A percentile compares a stretch with the other conserved stretches of the same genome.
Conservation (phyloP, 2,329 filamentous ascomycete genomes). For the Onygenales sp. region DNA sequence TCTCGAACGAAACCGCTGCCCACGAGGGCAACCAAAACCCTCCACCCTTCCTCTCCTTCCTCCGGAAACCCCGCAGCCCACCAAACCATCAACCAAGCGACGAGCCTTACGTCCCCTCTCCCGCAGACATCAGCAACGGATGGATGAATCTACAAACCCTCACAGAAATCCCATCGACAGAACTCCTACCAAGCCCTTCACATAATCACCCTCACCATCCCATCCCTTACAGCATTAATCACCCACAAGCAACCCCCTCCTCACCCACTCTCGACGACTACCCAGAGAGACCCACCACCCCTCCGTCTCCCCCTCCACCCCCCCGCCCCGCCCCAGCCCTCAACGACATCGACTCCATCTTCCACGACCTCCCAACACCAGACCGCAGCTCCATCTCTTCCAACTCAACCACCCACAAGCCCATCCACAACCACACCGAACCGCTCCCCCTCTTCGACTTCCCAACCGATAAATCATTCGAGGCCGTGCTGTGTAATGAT, state of each 20-base stretch:
- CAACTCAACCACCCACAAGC: background rate
- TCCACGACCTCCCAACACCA: conserved; percentile 36
- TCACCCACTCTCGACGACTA: background rate
- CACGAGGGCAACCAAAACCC: background rate
- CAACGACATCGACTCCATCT: conserved; percentile 34
- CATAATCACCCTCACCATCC: too few species aligned
- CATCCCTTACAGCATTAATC: background rate
- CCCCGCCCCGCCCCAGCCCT: conserved; percentile 5
- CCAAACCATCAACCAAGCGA: too few species aligned
- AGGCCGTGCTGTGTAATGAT: background rate
- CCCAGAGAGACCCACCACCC: background rate
- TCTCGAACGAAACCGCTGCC: too few species aligned
- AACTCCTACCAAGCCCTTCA: too few species aligned
- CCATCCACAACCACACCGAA: background rate
- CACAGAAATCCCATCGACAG: conserved; percentile 1
- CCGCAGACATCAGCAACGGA: background rate
- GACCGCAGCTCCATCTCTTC: conserved; percentile 24
- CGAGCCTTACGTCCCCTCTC: background rate
- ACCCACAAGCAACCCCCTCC: background rate
- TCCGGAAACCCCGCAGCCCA: background rate
- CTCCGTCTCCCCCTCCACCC: background rate
- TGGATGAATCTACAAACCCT: conserved; percentile 2
- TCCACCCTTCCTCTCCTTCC: background rate
- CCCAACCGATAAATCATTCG: background rate
- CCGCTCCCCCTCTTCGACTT: background rate